Conservation (phyloP, 2,329 filamentous ascomycete species). For the Cordyceps militaris region DNA sequence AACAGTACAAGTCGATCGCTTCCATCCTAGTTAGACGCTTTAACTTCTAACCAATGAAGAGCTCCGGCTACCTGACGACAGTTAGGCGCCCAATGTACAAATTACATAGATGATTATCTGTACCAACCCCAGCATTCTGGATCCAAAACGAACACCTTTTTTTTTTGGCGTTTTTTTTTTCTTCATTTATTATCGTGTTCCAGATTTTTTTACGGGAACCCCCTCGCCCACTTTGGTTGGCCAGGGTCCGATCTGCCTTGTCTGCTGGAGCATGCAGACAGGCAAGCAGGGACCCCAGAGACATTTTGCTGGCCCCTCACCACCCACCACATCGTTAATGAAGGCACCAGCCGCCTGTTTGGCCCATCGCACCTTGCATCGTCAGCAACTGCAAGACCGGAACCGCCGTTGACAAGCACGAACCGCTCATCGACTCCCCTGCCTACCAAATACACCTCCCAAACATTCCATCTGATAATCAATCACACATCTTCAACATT, state of each 20-base stretch:
- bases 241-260: background rate
- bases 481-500: background rate
- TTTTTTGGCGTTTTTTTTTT: background rate
- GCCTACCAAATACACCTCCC: background rate
- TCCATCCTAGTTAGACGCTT: too few species aligned
- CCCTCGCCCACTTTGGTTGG: background rate
- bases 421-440: background rate
- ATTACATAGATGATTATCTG: too few species aligned
- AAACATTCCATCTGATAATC: background rate
- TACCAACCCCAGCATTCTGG: background rate
- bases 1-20: background rate
- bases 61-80: background rate
- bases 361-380: background rate
- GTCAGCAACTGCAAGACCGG: background rate
- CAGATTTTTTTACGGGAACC: background rate
- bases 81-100: constrained; percentile 1
- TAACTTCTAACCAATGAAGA: background rate
- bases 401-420: background rate
- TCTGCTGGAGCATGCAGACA: background rate
- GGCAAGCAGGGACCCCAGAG: background rate
- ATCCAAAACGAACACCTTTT: background rate
- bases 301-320: background rate
- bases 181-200: background rate
- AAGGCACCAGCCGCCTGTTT: background rate
- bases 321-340: background rate